Evolutionary conservation across 805 yeast genomes (phyloP).

Genomic region (Millerozyma acaciae): DNA sequence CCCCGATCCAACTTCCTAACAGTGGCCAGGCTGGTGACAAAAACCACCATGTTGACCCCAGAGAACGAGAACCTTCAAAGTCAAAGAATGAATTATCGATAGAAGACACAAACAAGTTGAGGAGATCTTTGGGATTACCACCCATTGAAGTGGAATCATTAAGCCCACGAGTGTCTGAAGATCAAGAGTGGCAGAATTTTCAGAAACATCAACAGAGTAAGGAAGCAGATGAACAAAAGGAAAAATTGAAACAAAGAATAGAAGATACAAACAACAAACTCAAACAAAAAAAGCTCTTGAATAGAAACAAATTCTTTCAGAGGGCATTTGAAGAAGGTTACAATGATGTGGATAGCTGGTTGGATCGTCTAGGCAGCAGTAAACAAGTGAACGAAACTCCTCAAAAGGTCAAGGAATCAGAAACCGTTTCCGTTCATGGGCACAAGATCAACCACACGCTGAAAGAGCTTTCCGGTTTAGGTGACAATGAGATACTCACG

Average conservation of each 20-base stretch:
- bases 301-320: slow-evolving; percentile 8
- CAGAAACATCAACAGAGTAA: slow-evolving; percentile 11
- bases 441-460: slow-evolving; percentile 44
- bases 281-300: slow-evolving; percentile 19
- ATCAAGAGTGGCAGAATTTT: slow-evolving; percentile 13
- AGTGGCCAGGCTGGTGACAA: slow-evolving; percentile 1
- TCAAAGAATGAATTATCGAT: slow-evolving; percentile 24
- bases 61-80: not conserved
- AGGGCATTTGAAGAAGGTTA: slow-evolving; percentile 14
- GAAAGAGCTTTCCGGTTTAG: slow-evolving; percentile 33
- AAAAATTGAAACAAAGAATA: slow-evolving; percentile 11
- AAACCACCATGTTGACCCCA: not conserved
- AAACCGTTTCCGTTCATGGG: slow-evolving; percentile 31
- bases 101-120: slow-evolving; percentile 54
- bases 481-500: slow-evolving; percentile 51
- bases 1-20: slow-evolving; percentile 26
- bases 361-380: slow-evolving; percentile 25
- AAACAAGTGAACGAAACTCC: slow-evolving; percentile 3
- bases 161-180: slow-evolving; percentile 14
- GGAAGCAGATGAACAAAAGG: slow-evolving; percentile 13
- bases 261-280: slow-evolving; percentile 16
- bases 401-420: slow-evolving; percentile 5
- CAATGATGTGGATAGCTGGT: slow-evolving; percentile 41
- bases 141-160: slow-evolving; percentile 30
- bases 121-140: slow-evolving; percentile 50